Conservation (phyloP, 1,284 basidiomycete species). For the Termitomyces sp. region DNA sequence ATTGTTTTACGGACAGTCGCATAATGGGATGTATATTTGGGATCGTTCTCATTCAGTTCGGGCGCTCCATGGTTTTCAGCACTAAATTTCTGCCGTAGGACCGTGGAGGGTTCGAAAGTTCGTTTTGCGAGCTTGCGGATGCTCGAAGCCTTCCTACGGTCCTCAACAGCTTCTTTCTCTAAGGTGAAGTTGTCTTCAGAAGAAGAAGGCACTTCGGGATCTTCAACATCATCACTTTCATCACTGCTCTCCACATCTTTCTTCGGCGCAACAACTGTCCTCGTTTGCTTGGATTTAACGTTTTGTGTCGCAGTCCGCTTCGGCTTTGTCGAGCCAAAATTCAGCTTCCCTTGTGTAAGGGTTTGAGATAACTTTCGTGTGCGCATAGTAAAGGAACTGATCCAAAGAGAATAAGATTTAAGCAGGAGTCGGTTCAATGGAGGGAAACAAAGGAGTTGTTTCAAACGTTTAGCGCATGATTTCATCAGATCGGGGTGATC, state of each 20-base stretch:
- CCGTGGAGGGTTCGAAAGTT: not conserved
- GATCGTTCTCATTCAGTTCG: slow-evolving; percentile 39
- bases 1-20: slow-evolving; percentile 39
- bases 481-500: not conserved
- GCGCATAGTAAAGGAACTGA: not conserved
- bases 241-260: slow-evolving; percentile 18
- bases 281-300: slow-evolving; percentile 27
- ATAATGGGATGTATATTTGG: slow-evolving; percentile 43
- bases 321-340: slow-evolving; percentile 47
- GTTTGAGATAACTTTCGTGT: slow-evolving; percentile 8
- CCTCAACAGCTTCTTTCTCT: slow-evolving; percentile 4
- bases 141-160: slow-evolving; percentile 1
- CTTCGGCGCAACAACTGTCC: slow-evolving; percentile 12
- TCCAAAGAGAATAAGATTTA: not conserved
- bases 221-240: slow-evolving; percentile 19
- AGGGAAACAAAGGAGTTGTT: not conserved
- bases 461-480: not conserved
- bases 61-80: slow-evolving; percentile 15
- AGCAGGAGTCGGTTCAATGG: not conserved
- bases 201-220: slow-evolving; percentile 14
- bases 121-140: not conserved
- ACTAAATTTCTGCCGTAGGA: slow-evolving; percentile 5
- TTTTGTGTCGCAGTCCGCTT: slow-evolving; percentile 29
- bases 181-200: slow-evolving; percentile 12
- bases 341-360: slow-evolving; percentile 44